A percentile compares a stretch with the other conserved stretches of the same genome.
Evolutionary conservation across 345 rosid species (phyloP).

Genomic region (Eucalyptus regnans): DNA sequence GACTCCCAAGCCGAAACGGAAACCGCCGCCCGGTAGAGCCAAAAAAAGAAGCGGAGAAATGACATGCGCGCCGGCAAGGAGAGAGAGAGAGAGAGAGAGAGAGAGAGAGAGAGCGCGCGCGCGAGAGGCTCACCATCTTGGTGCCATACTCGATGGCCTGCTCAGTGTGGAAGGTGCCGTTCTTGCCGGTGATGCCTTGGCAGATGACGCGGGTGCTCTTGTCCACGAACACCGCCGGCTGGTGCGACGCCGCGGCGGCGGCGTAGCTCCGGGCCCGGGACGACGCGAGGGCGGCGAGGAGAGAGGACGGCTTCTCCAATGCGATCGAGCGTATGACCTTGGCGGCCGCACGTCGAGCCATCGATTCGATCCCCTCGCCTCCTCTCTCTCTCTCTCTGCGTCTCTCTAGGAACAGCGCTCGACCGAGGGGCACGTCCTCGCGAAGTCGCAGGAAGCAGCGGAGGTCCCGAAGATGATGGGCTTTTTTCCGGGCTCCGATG

Average conservation of each 20-base stretch:
- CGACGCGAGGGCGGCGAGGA: not conserved
- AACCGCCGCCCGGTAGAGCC: not conserved
- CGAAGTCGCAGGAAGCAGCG: not conserved
- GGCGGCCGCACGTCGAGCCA: constrained; percentile 29
- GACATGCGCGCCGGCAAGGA: not conserved
- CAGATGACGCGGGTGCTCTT: constrained; percentile 84
- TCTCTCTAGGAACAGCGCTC: not conserved
- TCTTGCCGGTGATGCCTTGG: constrained; percentile 96
- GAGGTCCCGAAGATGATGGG: not conserved
- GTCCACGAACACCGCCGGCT: constrained; percentile 89
- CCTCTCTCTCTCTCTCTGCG: not conserved
- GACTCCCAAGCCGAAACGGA: not conserved
- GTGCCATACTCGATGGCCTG: constrained; percentile 98
- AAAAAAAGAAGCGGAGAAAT: not conserved
- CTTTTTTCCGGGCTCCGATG: not conserved
- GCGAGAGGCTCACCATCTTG: constrained; percentile 52
- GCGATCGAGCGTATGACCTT: constrained; percentile 21
- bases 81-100: not conserved
- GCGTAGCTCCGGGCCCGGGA: constrained; percentile 35
- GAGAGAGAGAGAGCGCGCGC: not conserved
- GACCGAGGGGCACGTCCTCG: not conserved
- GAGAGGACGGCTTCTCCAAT: constrained; percentile 8
- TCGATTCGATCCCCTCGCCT: not conserved
- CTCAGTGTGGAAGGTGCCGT: constrained; percentile 91
- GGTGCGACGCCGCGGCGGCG: constrained; percentile 33